Percentiles rank a stretch among this genome's conserved stretches.
Evolutionary conservation across 441 rosid genomes (phyloP).

Genomic region (Jatropha podagrica): DNA sequence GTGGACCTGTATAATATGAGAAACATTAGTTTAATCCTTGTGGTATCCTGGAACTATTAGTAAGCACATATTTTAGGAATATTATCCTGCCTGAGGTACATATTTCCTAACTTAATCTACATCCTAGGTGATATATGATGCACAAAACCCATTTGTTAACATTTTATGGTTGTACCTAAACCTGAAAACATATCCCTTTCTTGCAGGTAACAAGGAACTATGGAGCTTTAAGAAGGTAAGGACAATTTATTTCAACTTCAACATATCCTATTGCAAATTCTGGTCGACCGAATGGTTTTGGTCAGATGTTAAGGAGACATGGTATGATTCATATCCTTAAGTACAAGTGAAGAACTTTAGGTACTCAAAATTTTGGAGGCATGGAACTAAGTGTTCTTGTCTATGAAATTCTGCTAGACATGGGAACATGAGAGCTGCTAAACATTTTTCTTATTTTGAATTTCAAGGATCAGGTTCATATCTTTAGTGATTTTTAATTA

Average conservation of each 20-base stretch:
- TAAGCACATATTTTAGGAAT: not conserved
- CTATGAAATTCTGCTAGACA: not conserved
- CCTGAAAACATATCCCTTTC: not conserved
- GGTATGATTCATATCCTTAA: not conserved
- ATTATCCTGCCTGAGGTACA: not conserved
- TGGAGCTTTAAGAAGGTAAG: constrained; percentile 85
- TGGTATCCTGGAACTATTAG: not conserved
- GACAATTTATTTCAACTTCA: not conserved
- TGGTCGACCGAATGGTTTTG: not conserved
- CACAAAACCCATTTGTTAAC: not conserved
- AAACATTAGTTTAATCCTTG: too few relatives aligned
- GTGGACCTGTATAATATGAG: not conserved
- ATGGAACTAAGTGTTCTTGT: not conserved
- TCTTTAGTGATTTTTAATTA: not conserved
- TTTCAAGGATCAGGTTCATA: not conserved
- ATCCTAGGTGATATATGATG: not conserved
- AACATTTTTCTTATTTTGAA: not conserved
- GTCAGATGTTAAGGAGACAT: not conserved
- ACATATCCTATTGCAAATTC: not conserved
- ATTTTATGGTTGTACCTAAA: not conserved
- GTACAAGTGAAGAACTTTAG: not conserved
- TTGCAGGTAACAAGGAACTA: constrained; percentile 80
- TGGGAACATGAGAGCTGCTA: not conserved
- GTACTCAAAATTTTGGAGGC: not conserved
- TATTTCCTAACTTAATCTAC: not conserved